These are phyloP conservation scores for Leavenworthia alabamica DNA, from an alignment of 345 rosid species.

Conservation along the genomic window DNA sequence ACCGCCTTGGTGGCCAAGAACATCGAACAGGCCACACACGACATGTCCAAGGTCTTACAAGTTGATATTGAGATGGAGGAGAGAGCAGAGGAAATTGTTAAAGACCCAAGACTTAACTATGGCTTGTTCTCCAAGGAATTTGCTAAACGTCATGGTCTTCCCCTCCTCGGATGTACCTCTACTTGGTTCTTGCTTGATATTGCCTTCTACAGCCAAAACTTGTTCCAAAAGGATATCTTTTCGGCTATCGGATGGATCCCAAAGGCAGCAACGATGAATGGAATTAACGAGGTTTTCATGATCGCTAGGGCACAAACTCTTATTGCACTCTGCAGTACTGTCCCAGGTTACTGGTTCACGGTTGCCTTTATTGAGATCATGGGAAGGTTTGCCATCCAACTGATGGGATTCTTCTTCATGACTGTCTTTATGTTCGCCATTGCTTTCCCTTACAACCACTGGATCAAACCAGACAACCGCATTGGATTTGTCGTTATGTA, in stretches of 20 bases:
- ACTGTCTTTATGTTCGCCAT: conserved; percentile 65
- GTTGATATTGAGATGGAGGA: conserved; percentile 49
- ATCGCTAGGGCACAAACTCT: conserved; percentile 65
- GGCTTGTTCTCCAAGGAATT: conserved; percentile 50
- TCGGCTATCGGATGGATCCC: conserved; percentile 68
- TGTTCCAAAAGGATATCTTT: conserved; percentile 70
- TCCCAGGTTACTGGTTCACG: conserved; percentile 70
- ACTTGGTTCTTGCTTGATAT: conserved; percentile 76
- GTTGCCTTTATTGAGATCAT: conserved; percentile 62
- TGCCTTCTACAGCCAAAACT: conserved; percentile 65
- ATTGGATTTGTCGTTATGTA: conserved; percentile 57
- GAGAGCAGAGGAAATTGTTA: conserved; percentile 25
- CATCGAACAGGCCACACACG: conserved; percentile 51
- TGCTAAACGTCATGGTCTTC: conserved; percentile 47
- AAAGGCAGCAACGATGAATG: conserved; percentile 55
- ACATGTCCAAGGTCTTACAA: conserved; percentile 67
- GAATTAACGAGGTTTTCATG: conserved; percentile 45
- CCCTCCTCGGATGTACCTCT: conserved; percentile 43
- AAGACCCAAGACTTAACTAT: conserved; percentile 26
- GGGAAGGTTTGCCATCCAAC: conserved; percentile 54
- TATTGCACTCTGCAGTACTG: conserved; percentile 60
- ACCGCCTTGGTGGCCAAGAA: no score
- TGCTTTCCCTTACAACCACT: conserved; percentile 68
- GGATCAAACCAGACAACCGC: conserved; percentile 43
- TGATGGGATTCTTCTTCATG: conserved; percentile 72